Conservation (phyloP, 2,329 filamentous ascomycete genomes). For the Diatrype stigma region DNA sequence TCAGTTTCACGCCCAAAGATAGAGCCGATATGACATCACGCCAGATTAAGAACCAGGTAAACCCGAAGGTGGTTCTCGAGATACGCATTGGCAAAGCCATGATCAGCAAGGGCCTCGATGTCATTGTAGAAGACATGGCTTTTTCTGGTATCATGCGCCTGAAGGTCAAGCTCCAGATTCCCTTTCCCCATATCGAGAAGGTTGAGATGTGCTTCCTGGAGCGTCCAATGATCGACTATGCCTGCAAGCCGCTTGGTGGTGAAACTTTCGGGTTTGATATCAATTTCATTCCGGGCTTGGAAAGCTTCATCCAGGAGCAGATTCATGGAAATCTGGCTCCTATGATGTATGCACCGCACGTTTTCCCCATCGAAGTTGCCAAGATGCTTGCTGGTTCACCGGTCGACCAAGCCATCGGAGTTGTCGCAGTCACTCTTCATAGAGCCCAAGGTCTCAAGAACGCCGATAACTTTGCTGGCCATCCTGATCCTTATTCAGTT, state of each 20-base stretch:
- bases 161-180: conserved; percentile 94
- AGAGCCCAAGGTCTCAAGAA: conserved; percentile 92
- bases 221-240: conserved; percentile 86
- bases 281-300: conserved; percentile 95
- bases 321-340: conserved; percentile 90
- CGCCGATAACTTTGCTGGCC: conserved; percentile 86
- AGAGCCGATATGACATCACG: conserved; percentile 83
- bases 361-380: conserved; percentile 96
- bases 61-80: conserved; percentile 93
- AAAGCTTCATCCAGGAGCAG: conserved; percentile 90
- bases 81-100: conserved; percentile 93
- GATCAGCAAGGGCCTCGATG: conserved; percentile 93
- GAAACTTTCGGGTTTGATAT: conserved; percentile 97
- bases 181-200: conserved; percentile 92
- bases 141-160: conserved; percentile 94
- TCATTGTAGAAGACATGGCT: conserved; percentile 97
- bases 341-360: conserved; percentile 98
- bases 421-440: conserved; percentile 86
- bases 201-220: conserved; percentile 94
- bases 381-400: conserved; percentile 95
- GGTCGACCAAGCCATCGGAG: conserved; percentile 92
- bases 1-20: conserved; percentile 97
- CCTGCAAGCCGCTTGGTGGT: conserved; percentile 94
- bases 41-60: conserved; percentile 92
- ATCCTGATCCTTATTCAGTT: conserved; percentile 83